phyloP scores from a whole-genome alignment of 78 protist genomes.

The Dictyostelium discoideum region dicty_2.7 NC_007088.5:8000001-8000500 shows the following conservation, averaged over 20 bases:
- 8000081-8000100: too few species aligned
- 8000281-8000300: constrained; percentile 16
- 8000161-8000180: not conserved
- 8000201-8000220: not conserved
- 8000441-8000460: not conserved
- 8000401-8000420: not conserved
- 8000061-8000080: too few species aligned
- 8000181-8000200: not conserved
- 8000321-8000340: not conserved
- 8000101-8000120: constrained; percentile 24
- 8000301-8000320: constrained; percentile 3
- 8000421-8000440: not conserved
- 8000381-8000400: not conserved
- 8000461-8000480: not conserved
- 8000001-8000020: too few species aligned
- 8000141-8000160: constrained; percentile 74
- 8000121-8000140: constrained; percentile 69
- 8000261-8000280: not conserved
- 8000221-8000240: not conserved
- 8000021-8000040: too few species aligned
- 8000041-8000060: not conserved
- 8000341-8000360: not conserved
- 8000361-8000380: not conserved
- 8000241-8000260: not conserved
- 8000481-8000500: not conserved